These are phyloP conservation scores for Silene latifolia DNA, from an alignment of 148 eudicot species.

Conservation along the genomic window DNA sequence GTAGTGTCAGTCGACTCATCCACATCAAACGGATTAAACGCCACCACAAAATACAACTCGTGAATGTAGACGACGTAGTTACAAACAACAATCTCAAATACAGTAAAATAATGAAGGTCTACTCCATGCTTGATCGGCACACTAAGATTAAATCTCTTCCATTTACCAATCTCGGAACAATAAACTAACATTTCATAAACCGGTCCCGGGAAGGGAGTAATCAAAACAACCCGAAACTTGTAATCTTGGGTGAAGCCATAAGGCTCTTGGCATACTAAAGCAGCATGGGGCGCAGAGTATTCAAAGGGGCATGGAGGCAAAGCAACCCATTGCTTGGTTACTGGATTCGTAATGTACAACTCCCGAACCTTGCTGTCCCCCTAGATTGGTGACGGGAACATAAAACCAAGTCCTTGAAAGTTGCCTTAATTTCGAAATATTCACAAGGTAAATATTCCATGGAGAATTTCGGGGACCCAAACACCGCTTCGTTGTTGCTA, in stretches of 20 bases:
- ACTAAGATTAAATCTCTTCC: not conserved
- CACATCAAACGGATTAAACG: not conserved
- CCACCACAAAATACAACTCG: not conserved
- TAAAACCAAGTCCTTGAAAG: too few species aligned
- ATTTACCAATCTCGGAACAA: not conserved
- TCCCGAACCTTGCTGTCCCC: too few species aligned
- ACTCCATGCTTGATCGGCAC: not conserved
- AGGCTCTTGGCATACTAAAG: not conserved
- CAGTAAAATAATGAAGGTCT: too few species aligned
- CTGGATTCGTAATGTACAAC: not conserved
- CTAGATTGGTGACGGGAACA: too few species aligned
- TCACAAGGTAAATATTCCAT: too few species aligned
- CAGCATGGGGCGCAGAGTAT: not conserved
- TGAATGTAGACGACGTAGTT: not conserved
- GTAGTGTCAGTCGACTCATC: not conserved
- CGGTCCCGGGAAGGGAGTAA: not conserved
- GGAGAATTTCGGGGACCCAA: too few species aligned
- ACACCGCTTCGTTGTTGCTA: too few species aligned
- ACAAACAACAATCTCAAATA: too few species aligned
- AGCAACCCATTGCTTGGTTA: constrained; percentile 4
- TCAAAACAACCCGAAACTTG: not conserved
- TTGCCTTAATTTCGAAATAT: too few species aligned
- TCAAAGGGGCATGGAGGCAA: not conserved
- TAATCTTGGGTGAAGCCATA: too few species aligned
- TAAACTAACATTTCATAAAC: not conserved